A percentile compares a stretch with the other conserved stretches of the same genome.
These are phyloP conservation scores for Talinum fruticosum DNA, from an alignment of 148 eudicot species.

Conservation along the genomic window DNA sequence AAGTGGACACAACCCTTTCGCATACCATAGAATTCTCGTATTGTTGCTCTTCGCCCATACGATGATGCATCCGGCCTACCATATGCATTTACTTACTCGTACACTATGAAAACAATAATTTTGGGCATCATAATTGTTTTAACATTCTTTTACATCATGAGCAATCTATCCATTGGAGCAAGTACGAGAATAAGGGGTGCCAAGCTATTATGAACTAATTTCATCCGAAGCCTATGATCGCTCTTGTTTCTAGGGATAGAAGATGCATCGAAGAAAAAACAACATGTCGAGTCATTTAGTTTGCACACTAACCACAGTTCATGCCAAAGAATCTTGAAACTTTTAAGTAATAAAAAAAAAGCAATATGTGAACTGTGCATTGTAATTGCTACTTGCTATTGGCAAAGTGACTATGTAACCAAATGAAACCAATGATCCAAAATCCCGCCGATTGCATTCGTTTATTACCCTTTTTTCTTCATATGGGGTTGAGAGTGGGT, in stretches of 20 bases:
- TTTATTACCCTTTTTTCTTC: background rate
- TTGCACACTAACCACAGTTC: background rate
- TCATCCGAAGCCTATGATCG: slow-evolving; percentile 48
- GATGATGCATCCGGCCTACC: slow-evolving; percentile 39
- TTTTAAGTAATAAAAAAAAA: background rate
- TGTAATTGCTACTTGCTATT: background rate
- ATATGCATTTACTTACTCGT: slow-evolving; percentile 50
- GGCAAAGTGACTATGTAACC: background rate
- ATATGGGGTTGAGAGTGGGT: background rate
- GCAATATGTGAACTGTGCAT: too few species aligned
- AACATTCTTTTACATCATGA: slow-evolving; percentile 23
- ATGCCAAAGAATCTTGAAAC: background rate
- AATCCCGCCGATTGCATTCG: background rate
- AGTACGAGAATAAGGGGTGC: slow-evolving; percentile 47
- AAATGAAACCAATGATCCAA: background rate
- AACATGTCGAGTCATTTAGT: background rate
- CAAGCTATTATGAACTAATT: slow-evolving; percentile 41
- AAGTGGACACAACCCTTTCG: background rate
- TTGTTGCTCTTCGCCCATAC: slow-evolving; percentile 45
- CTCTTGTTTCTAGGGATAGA: slow-evolving; percentile 51
- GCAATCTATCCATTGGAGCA: slow-evolving; percentile 58
- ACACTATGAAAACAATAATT: slow-evolving; percentile 12
- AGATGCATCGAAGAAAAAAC: slow-evolving; percentile 38
- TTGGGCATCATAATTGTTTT: background rate
- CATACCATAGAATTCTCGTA: slow-evolving; percentile 54